These are phyloP conservation scores for Skeletonema menzelii DNA, from an alignment of 108 stramenopile genomes.

Conservation along the genomic window DNA sequence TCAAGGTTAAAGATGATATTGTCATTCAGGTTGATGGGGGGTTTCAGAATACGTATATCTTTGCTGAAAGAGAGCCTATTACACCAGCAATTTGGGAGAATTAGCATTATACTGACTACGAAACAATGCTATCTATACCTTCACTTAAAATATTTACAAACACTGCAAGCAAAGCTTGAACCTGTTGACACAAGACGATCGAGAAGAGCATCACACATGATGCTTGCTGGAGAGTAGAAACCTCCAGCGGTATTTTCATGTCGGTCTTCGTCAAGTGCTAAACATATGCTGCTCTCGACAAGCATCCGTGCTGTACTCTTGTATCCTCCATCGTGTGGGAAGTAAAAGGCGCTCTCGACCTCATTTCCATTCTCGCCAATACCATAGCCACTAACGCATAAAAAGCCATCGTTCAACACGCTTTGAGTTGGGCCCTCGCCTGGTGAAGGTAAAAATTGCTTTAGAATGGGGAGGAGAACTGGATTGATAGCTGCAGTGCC, in stretches of 20 bases:
- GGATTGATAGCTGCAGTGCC: slow-evolving; percentile 57
- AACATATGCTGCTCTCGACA: slow-evolving; percentile 69
- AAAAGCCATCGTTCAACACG: slow-evolving; percentile 63
- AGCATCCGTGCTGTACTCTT: slow-evolving; percentile 79
- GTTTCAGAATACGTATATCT: slow-evolving; percentile 57
- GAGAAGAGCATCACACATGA: slow-evolving; percentile 67
- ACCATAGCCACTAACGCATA: slow-evolving; percentile 52
- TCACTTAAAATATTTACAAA: no score
- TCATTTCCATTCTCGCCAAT: slow-evolving; percentile 57
- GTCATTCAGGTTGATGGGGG: slow-evolving; percentile 25
- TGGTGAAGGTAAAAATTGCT: slow-evolving; percentile 63
- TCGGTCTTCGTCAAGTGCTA: slow-evolving; percentile 54
- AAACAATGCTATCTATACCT: no score
- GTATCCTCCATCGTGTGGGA: slow-evolving; percentile 67
- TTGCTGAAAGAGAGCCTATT: slow-evolving; percentile 49
- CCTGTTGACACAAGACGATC: slow-evolving; percentile 64
- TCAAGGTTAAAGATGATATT: not conserved
- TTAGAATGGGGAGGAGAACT: slow-evolving; percentile 48
- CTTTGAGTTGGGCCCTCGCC: slow-evolving; percentile 81
- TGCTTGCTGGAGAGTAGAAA: slow-evolving; percentile 69
- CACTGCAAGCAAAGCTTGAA: slow-evolving; percentile 42
- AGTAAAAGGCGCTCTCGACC: slow-evolving; percentile 58
- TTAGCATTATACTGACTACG: not conserved
- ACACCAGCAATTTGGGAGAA: slow-evolving; percentile 27
- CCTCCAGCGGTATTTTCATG: slow-evolving; percentile 52